Percentiles rank a stretch among this genome's conserved stretches.
Evolutionary conservation across 2,329 filamentous ascomycete species (phyloP).

Genomic region (Alternaria brassicae): DNA sequence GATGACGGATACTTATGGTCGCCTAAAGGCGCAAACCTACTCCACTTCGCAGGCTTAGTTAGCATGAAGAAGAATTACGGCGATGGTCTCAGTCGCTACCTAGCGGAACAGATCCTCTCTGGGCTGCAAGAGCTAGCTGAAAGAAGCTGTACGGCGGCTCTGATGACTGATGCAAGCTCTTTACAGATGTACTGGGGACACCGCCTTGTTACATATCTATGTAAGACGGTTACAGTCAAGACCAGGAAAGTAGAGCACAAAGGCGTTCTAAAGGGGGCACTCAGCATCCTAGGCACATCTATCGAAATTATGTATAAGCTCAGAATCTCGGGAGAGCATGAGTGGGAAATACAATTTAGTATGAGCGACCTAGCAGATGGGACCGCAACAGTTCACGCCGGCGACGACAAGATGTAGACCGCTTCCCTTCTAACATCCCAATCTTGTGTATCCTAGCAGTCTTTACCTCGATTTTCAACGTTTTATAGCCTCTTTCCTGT

Average conservation of each 20-base stretch:
- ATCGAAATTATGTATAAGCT: background rate
- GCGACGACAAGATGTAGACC: no score
- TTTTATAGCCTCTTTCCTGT: no score
- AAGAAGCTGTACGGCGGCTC: background rate
- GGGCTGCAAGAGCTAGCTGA: background rate
- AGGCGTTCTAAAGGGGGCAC: background rate
- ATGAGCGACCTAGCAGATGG: background rate
- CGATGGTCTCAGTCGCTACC: no score
- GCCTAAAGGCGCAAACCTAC: no score
- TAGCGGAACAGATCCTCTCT: background rate
- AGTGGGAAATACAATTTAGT: background rate
- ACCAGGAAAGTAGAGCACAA: background rate
- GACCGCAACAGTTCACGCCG: background rate
- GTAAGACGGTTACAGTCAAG: background rate
- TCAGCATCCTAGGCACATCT: background rate
- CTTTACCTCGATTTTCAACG: no score
- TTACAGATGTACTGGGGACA: background rate
- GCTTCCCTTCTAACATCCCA: background rate
- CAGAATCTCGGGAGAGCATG: background rate
- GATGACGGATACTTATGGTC: no score
- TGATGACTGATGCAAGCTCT: background rate
- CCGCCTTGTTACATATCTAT: background rate
- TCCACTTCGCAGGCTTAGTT: no score
- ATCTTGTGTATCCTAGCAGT: no score
- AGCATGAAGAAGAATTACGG: no score